phyloP scores from a whole-genome alignment of 139 green algal species.

The Auxenochlorella pyrenoidosa region DNA sequence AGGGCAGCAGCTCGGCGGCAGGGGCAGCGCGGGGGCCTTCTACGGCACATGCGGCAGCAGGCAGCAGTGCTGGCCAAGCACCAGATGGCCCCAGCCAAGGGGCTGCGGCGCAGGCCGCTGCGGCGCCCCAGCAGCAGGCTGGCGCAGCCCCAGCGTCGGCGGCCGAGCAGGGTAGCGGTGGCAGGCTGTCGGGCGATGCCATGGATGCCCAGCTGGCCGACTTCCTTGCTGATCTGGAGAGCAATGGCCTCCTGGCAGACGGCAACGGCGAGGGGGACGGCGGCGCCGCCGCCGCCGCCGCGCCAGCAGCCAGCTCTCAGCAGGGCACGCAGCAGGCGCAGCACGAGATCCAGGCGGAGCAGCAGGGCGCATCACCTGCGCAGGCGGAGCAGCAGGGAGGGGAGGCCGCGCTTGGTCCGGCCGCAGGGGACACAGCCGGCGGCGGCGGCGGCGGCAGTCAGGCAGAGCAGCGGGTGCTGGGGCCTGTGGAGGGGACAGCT shows the following conservation, averaged over 20 bases:
- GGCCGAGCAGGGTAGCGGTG: neutral
- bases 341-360: neutral
- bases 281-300: neutral
- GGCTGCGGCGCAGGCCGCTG: neutral
- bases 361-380: neutral
- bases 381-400: neutral
- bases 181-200: neutral
- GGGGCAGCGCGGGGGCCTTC: neutral
- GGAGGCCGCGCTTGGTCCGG: neutral
- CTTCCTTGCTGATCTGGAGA: constrained; percentile 82
- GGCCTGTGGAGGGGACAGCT: constrained; percentile 47
- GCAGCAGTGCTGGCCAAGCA: neutral
- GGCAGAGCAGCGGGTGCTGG: constrained; percentile 71
- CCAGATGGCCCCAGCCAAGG: neutral
- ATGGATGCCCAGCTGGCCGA: constrained; percentile 64
- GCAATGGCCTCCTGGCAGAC: constrained; percentile 73
- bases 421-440: neutral
- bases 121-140: neutral
- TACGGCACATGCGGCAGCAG: neutral
- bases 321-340: neutral
- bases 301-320: neutral
- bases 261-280: neutral
- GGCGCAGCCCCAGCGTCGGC: neutral
- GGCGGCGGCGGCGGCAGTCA: neutral
- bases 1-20: neutral